Evolutionary conservation across 768 basidiomycete genomes (phyloP).

Genomic region (Cyclocybe aegerita): DNA sequence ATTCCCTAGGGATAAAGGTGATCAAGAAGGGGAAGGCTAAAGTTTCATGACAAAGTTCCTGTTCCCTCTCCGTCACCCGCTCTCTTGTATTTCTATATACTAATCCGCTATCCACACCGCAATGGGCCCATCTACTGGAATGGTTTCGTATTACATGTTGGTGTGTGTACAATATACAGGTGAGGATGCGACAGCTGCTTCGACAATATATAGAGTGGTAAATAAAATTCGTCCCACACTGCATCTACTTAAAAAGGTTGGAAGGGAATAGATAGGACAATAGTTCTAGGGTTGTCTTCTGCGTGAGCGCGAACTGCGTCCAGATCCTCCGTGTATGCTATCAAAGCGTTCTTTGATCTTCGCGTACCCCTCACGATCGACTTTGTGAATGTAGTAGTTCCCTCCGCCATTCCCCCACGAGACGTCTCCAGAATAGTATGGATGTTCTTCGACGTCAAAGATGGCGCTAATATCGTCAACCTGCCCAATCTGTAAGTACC

Average conservation of each 20-base stretch:
- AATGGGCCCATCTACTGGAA: not conserved
- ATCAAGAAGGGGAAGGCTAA: constrained; percentile 42
- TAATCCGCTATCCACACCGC: not conserved
- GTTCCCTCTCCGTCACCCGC: not conserved
- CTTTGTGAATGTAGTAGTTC: constrained; percentile 72
- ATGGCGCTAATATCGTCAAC: constrained; percentile 81
- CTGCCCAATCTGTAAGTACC: constrained; percentile 29
- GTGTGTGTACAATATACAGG: not conserved
- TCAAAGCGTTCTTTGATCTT: constrained; percentile 58
- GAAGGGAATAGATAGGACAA: constrained; percentile 1
- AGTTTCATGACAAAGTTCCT: not conserved
- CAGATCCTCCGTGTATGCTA: constrained; percentile 34
- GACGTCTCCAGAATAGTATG: constrained; percentile 72
- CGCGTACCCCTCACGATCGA: constrained; percentile 72
- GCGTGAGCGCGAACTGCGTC: constrained; percentile 29
- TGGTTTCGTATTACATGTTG: not conserved
- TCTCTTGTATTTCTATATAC: not conserved
- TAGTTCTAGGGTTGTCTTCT: constrained; percentile 17
- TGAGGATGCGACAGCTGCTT: not conserved
- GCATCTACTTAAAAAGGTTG: not conserved
- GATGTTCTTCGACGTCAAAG: constrained; percentile 69
- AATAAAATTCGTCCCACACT: not conserved
- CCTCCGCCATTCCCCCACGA: constrained; percentile 80
- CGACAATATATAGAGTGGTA: too few relatives aligned
- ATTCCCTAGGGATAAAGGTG: constrained; percentile 72